Base-by-base conservation (phyloP, 2,329 filamentous ascomycete genomes). In the Xylaria sp. region DNA sequence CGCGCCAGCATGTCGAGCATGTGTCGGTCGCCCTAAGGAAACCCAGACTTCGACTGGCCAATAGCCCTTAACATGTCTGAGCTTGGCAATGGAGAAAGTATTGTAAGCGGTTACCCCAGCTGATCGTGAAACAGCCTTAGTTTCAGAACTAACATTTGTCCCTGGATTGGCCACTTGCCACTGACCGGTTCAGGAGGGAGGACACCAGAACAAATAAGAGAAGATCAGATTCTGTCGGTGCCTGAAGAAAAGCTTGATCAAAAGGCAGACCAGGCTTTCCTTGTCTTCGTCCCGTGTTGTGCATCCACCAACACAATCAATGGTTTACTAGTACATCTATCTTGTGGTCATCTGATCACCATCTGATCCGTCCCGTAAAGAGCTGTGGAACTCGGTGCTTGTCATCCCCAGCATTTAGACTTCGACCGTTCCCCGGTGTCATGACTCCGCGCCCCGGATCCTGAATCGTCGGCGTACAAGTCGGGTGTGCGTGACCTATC, bases 41-140 rank as follows among this genome's bases (percentile, higher is more conserved):
- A 10, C 5, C 15, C 12, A n/a, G 6, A 23, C 50, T 18, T 31
- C 20, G 20, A 28, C n/a, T 10, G 23, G 12, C 37, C 55, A 58
- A 58, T 58, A 13, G 20, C 18, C 54, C 15, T 15, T 23, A 18
- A n/a, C 10, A 10, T 9, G 31, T 37, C 15, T 46, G 18, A 46
- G 31, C 31, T 20, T 6, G n/a, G 34, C n/a, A 12, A 2, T 10
- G 39, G 15, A 18, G 54, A 9, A 44, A 15, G 46, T 48, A 48
- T 18, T 18, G 15, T 46, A 46, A 44, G 55, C 20, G 55, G 39
- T 44, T 60, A 59, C 50, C 56, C 60, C 48, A 34, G 52, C 61
- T 41, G 37, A 63, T 54, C 50, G 25, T 72, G 67, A 73, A 73
- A 73, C 71, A 44, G n/a, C 31, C 57, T 50, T 65, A 20, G 64